Base-by-base conservation (phyloP, 2,329 filamentous ascomycete species). In the Pyrenophora teres region DNA sequence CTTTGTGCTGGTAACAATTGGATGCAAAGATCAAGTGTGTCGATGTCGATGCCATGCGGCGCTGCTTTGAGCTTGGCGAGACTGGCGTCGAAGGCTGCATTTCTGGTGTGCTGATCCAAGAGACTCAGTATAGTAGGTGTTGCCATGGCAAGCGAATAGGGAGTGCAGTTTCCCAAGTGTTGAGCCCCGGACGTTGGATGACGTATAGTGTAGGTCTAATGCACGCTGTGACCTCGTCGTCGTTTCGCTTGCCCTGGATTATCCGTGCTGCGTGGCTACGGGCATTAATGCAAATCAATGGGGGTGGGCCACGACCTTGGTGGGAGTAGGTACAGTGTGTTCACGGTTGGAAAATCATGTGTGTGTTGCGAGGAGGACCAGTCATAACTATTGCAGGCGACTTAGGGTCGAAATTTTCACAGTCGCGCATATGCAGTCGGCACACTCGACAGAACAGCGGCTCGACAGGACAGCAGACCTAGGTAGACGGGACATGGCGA, bases 51-150 rank as follows among this genome's bases (percentile, higher is more conserved):
- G 33, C 45, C 50, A 7, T 15, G 48, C 4, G 56, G 38, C 6
- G 57, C 23, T 6, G 52, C 43, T 35, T 63, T 45, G 16, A 71
- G 43, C 41, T 45, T 64, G 9, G 46, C 32, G 50, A 66, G 63
- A 37, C 60, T 65, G 30, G 57, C 54, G 18, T 67, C 56, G 30
- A 68, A 69, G 0, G 63, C 65, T 18, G 52, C 42, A n/a, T 47
- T 41, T 37, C 50, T 62, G 16, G 63, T 47, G 12, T 57, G 46
- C 19, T 58, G 59, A 38, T 67, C 63, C 18, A 67, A 51, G 37
- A 67, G 61, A 31, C 53, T 46, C 27, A 70, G 56, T 46, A 12
- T 37, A 46, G 25, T 18, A 13, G 18, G 6, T 31, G n/a, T 9
- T 40, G 44, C 9, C 25, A 33, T 32, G 18, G 30, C 30, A 16